A percentile compares a stretch with the other conserved stretches of the same genome.
These are phyloP conservation scores for Ascocoryne sarcoides DNA, from an alignment of 2,329 filamentous ascomycete species.

Conservation along the genomic window DNA sequence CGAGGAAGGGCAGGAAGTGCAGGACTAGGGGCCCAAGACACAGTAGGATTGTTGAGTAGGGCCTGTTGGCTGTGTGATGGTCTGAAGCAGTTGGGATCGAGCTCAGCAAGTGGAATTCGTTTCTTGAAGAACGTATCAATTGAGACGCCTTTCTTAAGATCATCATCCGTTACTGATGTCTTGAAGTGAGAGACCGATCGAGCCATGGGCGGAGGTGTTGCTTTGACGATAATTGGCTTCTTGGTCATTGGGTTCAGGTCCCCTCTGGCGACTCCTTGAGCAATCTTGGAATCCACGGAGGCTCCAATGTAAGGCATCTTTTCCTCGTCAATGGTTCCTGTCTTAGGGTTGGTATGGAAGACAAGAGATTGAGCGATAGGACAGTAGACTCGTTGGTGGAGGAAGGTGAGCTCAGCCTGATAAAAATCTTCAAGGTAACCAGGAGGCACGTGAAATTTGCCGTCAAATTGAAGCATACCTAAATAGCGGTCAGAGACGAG, in stretches of 20 bases:
- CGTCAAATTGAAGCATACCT: conserved; percentile 73
- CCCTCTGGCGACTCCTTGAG: conserved; percentile 66
- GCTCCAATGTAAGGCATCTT: conserved; percentile 77
- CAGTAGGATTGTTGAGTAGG: conserved; percentile 40
- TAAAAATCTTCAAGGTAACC: conserved; percentile 76
- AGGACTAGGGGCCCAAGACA: conserved; percentile 44
- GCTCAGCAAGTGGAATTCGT: conserved; percentile 54
- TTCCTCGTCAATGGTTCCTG: conserved; percentile 49
- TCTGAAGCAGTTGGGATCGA: conserved; percentile 59
- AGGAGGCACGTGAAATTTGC: conserved; percentile 70
- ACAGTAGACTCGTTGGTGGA: conserved; percentile 93
- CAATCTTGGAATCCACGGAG: conserved; percentile 59
- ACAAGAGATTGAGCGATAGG: conserved; percentile 63
- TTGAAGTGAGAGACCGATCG: neutral
- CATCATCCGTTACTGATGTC: conserved; percentile 24
- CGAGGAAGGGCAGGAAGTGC: conserved; percentile 27
- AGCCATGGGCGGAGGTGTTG: conserved; percentile 12
- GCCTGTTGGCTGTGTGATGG: conserved; percentile 31
- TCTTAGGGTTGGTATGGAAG: conserved; percentile 59
- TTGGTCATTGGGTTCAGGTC: conserved; percentile 90
- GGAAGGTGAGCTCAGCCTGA: conserved; percentile 83
- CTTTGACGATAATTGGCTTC: conserved; percentile 34
- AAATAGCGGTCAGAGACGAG: too few species aligned
- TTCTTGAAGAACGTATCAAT: conserved; percentile 60
- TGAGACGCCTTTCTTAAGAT: conserved; percentile 49